Percentiles rank a stretch among this genome's conserved stretches.
Evolutionary conservation across 805 yeast genomes (phyloP).

Genomic region (Cyberlindnera petersonii): DNA sequence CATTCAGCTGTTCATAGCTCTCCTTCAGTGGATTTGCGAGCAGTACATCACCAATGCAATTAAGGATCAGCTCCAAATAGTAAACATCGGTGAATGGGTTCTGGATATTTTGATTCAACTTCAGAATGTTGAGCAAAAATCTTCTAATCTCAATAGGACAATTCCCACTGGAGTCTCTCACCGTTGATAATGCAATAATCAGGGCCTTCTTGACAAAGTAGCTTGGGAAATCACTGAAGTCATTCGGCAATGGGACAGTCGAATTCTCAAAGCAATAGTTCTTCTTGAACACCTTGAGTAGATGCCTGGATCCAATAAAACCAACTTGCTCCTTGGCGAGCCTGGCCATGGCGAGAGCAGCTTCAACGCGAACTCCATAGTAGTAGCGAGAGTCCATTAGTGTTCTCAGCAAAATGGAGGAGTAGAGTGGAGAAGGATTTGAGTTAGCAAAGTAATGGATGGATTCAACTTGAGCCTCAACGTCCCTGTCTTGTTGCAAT

Average conservation of each 20-base stretch:
- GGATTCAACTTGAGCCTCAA: conserved; percentile 91
- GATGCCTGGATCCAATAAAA: conserved; percentile 70
- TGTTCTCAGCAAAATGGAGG: conserved; percentile 75
- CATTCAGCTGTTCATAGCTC: conserved; percentile 14
- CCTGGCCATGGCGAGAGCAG: conserved; percentile 74
- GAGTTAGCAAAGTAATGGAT: conserved; percentile 63
- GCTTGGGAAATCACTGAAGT: conserved; percentile 66
- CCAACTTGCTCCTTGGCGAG: conserved; percentile 56
- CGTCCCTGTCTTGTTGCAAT: conserved; percentile 89
- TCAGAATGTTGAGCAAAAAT: conserved; percentile 64
- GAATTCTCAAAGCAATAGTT: conserved; percentile 69
- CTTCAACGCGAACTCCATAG: conserved; percentile 85
- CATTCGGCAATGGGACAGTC: conserved; percentile 72
- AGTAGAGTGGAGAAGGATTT: conserved; percentile 59
- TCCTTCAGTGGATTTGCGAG: conserved; percentile 24
- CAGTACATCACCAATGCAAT: conserved; percentile 44
- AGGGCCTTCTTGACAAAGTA: conserved; percentile 71
- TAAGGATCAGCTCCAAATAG: conserved; percentile 58
- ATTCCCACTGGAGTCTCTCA: conserved; percentile 60
- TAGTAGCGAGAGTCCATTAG: conserved; percentile 79
- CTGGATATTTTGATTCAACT: conserved; percentile 81
- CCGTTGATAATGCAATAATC: conserved; percentile 53
- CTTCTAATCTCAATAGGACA: conserved; percentile 56
- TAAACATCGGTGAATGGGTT: conserved; percentile 72
- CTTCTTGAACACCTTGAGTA: conserved; percentile 63